Base-by-base conservation (phyloP, 768 basidiomycete genomes). In the Russula olivacea region DNA sequence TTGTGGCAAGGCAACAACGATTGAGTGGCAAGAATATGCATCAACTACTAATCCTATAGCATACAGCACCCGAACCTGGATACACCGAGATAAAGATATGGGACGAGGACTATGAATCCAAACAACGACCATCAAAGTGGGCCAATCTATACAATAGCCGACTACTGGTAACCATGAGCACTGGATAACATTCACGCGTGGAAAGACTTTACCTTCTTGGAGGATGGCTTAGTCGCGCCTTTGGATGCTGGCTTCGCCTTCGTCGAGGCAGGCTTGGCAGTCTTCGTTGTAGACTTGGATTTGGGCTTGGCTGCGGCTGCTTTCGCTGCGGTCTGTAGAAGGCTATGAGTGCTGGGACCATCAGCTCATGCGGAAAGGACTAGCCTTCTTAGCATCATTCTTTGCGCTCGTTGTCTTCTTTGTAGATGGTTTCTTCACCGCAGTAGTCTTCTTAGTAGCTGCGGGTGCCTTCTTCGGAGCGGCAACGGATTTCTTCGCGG, bases 381-480 rank as follows among this genome's bases (percentile, higher is more conserved):
- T 45, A 54, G 71, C 76, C 71, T 72, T 73, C 72, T 76, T 74
- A 59, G 72, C 70, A 48, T 69, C 71, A 0, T 68, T 67, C 71
- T 73, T 74, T 28, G 73, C 68, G 45, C 65, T 68, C 25, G 53
- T 66, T n/a, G 61, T 51, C 65, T 68, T 68, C 67, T 64, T 68
- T 5, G 59, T 54, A 11, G 68, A 52, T 34, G 66, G 62, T 58
- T 73, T 74, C 75, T 81, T 82, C 32, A 67, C 54, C 10, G 76
- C 61, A 11, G 72, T 71, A 8, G 71, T 65, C 65, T 76, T 77
- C 66, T 73, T 74, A 32, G 74, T 54, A 15, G 69, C 32, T 2
- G 72, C 64, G 12, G 72, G 67, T 41, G 76, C 70, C 70, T 78
- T 78, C 73, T 79, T 75, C 7, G 74, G 66, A 0, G 73, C 58